These are phyloP conservation scores for Lactarius sanguifluus DNA, from an alignment of 768 basidiomycete genomes.

Conservation along the genomic window DNA sequence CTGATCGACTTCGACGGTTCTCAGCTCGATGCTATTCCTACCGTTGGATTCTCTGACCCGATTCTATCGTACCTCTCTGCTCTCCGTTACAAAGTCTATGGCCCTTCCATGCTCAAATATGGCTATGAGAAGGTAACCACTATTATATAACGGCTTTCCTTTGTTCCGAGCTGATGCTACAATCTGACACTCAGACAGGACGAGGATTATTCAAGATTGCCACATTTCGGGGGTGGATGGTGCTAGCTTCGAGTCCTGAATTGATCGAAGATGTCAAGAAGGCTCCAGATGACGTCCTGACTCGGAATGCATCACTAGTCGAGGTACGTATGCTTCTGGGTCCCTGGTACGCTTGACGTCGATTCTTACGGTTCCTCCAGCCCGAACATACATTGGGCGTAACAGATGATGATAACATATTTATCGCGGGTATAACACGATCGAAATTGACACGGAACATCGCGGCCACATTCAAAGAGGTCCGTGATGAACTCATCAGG, in stretches of 20 bases:
- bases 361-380: background rate
- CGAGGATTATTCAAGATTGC: background rate
- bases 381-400: background rate
- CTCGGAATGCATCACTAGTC: background rate
- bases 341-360: background rate
- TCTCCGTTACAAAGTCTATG: background rate
- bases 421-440: background rate
- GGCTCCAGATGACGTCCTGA: background rate
- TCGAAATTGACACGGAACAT: background rate
- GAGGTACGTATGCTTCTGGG: background rate
- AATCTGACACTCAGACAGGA: background rate
- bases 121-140: background rate
- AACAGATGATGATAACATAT: background rate
- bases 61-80: background rate
- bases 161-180: background rate
- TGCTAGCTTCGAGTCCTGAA: background rate
- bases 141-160: background rate
- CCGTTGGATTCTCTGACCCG: background rate
- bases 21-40: background rate
- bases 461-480: background rate
- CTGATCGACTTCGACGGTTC: background rate
- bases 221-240: background rate
- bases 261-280: background rate
- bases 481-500: background rate
- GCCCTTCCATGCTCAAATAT: background rate